phyloP scores from a whole-genome alignment of 495 filamentous ascomycete species.

The Schizothecium vesticola region DNA sequence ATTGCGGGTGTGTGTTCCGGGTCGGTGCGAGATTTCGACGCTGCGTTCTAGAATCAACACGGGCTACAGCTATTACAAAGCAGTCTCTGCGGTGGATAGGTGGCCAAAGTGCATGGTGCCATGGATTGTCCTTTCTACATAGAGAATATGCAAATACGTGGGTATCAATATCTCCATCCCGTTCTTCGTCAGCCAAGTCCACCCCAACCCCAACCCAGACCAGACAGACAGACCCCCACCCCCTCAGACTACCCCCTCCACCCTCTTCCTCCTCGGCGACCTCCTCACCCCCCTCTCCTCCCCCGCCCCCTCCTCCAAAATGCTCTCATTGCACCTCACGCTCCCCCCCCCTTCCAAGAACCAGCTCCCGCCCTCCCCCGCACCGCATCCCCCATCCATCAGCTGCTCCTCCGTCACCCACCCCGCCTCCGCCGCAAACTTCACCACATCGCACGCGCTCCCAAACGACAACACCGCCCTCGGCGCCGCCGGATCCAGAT shows the following conservation, averaged over 20 bases:
- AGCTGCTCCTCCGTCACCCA: constrained; percentile 44
- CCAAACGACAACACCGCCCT: constrained; percentile 33
- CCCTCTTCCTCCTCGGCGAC: constrained; percentile 4
- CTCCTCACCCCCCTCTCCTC: constrained; percentile 3
- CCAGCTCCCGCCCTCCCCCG: constrained; percentile 22
- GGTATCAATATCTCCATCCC: not conserved
- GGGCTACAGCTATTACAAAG: not conserved
- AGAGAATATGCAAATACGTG: not conserved
- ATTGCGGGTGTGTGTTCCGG: not conserved
- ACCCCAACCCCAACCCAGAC: not conserved
- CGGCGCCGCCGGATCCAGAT: constrained; percentile 38
- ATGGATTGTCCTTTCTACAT: not conserved
- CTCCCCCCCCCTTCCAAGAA: constrained; percentile 17
- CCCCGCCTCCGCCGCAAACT: constrained; percentile 40
- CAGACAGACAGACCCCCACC: not conserved
- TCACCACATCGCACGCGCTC: constrained; percentile 39
- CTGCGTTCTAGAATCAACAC: not conserved
- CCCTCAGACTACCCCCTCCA: not conserved
- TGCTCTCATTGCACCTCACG: constrained; percentile 13
- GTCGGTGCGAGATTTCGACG: not conserved
- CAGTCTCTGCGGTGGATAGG: not conserved
- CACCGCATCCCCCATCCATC: constrained; percentile 28
- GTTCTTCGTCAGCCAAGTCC: not conserved
- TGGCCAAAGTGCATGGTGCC: not conserved
- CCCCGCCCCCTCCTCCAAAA: not conserved